These are phyloP conservation scores for Acmispon strigosus DNA, from an alignment of 306 rosid genomes.

Conservation along the genomic window DNA sequence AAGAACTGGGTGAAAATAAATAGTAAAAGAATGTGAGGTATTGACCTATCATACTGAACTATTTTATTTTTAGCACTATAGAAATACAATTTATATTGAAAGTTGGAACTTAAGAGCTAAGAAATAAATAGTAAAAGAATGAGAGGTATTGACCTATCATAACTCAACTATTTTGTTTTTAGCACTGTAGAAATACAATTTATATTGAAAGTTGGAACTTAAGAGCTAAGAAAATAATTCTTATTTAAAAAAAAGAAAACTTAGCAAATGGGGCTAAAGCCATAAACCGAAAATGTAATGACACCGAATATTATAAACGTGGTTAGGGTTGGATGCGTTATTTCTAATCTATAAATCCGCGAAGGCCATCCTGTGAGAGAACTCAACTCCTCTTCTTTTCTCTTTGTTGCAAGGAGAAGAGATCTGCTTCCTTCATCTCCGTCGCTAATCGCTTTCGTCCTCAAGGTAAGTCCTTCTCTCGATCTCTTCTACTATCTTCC, in stretches of 20 bases:
- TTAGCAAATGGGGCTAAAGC: background rate
- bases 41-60: too few species aligned
- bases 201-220: too few species aligned
- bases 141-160: too few species aligned
- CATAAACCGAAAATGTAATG: background rate
- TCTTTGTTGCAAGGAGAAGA: constrained; percentile 30
- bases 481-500: background rate
- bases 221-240: too few species aligned
- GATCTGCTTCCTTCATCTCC: constrained; percentile 10
- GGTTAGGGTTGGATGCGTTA: constrained; percentile 18
- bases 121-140: too few species aligned
- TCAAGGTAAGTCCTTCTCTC: constrained; percentile 18
- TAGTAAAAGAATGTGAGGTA: too few species aligned
- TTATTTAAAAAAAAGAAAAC: background rate
- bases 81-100: too few species aligned
- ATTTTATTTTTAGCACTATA: too few species aligned
- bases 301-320: background rate
- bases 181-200: too few species aligned
- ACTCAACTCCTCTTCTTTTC: constrained; percentile 17
- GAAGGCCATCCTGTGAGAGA: background rate
- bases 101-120: too few species aligned
- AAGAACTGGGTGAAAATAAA: too few species aligned
- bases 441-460: constrained; percentile 8
- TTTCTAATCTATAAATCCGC: constrained; percentile 16
- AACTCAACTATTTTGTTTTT: too few species aligned